Evolutionary conservation across 2,329 filamentous ascomycete species (phyloP).

Genomic region (Onygenales sp.): DNA sequence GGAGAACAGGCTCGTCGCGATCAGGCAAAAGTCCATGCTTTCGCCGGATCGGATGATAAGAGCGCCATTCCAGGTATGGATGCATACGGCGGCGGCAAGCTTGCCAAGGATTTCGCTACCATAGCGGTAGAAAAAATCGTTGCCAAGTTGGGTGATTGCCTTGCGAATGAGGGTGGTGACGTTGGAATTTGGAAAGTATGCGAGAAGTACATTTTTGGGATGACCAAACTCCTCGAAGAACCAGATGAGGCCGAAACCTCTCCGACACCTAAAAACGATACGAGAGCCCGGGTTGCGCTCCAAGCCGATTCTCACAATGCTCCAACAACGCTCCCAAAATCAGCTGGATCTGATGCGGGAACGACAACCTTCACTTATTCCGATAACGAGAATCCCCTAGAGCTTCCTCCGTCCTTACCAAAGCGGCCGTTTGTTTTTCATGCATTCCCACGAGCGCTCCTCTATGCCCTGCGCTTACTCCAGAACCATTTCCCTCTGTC

Average conservation of each 20-base stretch:
- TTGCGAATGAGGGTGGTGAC: slow-evolving; percentile 23
- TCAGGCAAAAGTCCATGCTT: not conserved
- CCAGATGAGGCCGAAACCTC: slow-evolving; percentile 2
- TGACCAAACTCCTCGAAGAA: slow-evolving; percentile 21
- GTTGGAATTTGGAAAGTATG: slow-evolving; percentile 30
- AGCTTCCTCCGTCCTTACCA: slow-evolving; percentile 24
- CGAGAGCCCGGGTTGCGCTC: not conserved
- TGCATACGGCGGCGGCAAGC: not conserved
- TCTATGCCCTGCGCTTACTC: slow-evolving; percentile 31
- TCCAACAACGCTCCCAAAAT: not conserved
- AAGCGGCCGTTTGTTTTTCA: slow-evolving; percentile 22
- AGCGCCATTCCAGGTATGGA: not conserved
- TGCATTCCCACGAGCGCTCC: slow-evolving; percentile 34
- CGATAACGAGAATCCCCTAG: slow-evolving; percentile 9
- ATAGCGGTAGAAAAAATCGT: slow-evolving; percentile 24
- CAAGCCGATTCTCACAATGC: too few species aligned
- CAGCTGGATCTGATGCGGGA: not conserved
- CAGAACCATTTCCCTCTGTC: slow-evolving; percentile 32
- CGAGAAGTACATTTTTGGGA: slow-evolving; percentile 29
- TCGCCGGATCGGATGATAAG: not conserved
- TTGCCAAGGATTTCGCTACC: slow-evolving; percentile 16
- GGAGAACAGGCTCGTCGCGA: not conserved
- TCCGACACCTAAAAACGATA: not conserved
- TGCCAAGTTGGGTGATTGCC: slow-evolving; percentile 18
- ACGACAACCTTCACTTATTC: not conserved